Evolutionary conservation across 1,139 yeast genomes (phyloP).

Genomic region (Magnusiomyces tetraspermus): DNA sequence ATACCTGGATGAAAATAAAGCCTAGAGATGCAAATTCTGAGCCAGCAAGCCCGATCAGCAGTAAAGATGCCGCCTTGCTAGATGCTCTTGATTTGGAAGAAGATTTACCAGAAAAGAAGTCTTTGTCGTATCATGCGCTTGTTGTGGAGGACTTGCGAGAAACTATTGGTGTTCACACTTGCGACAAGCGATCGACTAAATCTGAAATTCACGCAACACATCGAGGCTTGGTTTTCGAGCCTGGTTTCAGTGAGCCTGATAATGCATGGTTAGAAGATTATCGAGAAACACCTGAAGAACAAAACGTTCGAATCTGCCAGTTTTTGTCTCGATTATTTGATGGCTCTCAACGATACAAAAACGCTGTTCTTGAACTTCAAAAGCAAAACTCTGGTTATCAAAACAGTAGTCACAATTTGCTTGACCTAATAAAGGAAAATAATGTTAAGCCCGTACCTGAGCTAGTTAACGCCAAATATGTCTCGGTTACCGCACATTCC

Average conservation of each 20-base stretch:
- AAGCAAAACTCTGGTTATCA: not conserved
- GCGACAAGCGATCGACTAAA: constrained; percentile 50
- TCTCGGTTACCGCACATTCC: constrained; percentile 51
- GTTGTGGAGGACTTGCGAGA: constrained; percentile 54
- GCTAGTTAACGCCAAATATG: constrained; percentile 26
- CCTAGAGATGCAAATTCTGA: not conserved
- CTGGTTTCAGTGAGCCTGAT: constrained; percentile 43
- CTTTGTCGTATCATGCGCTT: constrained; percentile 23
- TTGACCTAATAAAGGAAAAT: not conserved
- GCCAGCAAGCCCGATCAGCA: not conserved
- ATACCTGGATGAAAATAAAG: constrained; percentile 47
- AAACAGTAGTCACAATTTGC: not conserved
- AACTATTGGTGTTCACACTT: constrained; percentile 56
- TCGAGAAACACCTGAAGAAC: constrained; percentile 43
- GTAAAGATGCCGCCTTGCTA: not conserved
- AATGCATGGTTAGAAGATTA: constrained; percentile 33
- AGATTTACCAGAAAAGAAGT: constrained; percentile 13
- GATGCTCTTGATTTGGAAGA: constrained; percentile 16
- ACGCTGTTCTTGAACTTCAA: not conserved
- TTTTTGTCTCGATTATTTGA: constrained; percentile 45
- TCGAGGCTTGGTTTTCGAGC: constrained; percentile 33
- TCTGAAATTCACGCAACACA: constrained; percentile 35
- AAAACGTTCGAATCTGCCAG: constrained; percentile 40
- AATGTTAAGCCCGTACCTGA: not conserved
- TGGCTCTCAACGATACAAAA: not conserved